Base-by-base conservation (phyloP, 2,329 filamentous ascomycete species). In the Sporothrix dimorphospora region DNA sequence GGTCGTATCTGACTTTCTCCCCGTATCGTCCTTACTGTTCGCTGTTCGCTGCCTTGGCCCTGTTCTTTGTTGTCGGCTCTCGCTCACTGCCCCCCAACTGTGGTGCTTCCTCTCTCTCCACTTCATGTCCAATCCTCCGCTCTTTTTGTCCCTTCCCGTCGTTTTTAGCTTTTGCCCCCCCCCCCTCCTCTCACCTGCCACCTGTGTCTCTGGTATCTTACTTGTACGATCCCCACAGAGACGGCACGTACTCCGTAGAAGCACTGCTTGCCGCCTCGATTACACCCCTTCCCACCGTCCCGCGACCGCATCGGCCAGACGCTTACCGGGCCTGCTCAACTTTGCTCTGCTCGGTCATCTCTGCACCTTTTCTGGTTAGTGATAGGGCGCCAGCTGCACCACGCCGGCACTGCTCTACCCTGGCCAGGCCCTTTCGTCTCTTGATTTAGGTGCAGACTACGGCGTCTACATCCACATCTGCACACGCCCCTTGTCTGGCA, bases 211-310 rank as follows among this genome's bases (percentile, higher is more conserved):
- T 21, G 45, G 65, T 51, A n/a, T n/a, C n/a, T n/a, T n/a, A n/a
- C n/a, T n/a, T n/a, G n/a, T n/a, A 65, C 51, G 61, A 69, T 73
- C 70, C 63, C 71, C 71, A 67, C 71, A 70, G 30, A 24, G 47
- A 59, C 21, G n/a, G 30, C 45, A n/a, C n/a, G n/a, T n/a, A n/a
- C n/a, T n/a, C n/a, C 19, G 42, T 40, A 70, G 21, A 14, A 30
- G 38, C 27, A 4, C 8, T 21, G 11, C 12, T 55, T 30, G 24
- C 24, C 24, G 4, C 12, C 51, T 30, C 51, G 14, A 55, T 27
- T 30, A 53, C 49, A 12, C 4, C 21, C 4, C 21, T 53, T n/a
- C 49, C 2, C 4, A 21, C 9, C 12, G 21, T n/a, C 21, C 24
- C 24, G 51, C 24, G 16, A 7, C 9, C 11, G 51, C 24, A 55